These are phyloP conservation scores for Aspergillus sp. DNA, from an alignment of 2,329 filamentous ascomycete species.

Conservation along the genomic window DNA sequence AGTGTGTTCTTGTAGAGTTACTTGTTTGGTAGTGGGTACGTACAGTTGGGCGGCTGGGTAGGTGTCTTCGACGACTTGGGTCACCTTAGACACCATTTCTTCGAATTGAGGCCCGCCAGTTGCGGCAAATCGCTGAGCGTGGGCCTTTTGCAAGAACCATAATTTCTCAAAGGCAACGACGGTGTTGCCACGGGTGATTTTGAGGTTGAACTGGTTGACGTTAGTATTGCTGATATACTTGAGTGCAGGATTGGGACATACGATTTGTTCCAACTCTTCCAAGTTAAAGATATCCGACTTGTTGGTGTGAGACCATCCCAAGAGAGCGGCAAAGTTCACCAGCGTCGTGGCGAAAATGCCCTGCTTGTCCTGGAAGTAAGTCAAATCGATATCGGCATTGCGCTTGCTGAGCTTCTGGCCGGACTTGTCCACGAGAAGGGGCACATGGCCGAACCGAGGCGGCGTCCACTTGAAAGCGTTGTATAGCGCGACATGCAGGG, in stretches of 20 bases:
- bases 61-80: slow-evolving; percentile 24
- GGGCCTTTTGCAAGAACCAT: slow-evolving; percentile 72
- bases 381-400: slow-evolving; percentile 64
- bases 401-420: slow-evolving; percentile 85
- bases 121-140: slow-evolving; percentile 54
- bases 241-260: slow-evolving; percentile 37
- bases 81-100: slow-evolving; percentile 40
- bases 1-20: slow-evolving; percentile 1
- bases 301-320: slow-evolving; percentile 75
- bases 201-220: slow-evolving; percentile 66
- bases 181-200: slow-evolving; percentile 89
- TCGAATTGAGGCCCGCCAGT: slow-evolving; percentile 44
- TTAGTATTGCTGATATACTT: background rate
- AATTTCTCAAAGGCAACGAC: slow-evolving; percentile 80
- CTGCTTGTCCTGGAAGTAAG: slow-evolving; percentile 54
- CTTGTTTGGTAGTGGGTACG: slow-evolving; percentile 5
- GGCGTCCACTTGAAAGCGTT: slow-evolving; percentile 72
- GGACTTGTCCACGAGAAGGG: slow-evolving; percentile 67
- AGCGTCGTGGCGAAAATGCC: slow-evolving; percentile 64
- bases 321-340: slow-evolving; percentile 79
- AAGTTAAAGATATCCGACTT: slow-evolving; percentile 71
- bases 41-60: slow-evolving; percentile 30
- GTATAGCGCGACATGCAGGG: slow-evolving; percentile 73
- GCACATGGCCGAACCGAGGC: slow-evolving; percentile 77
- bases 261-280: slow-evolving; percentile 67